phyloP scores from a whole-genome alignment of 169 alveolate genomes.

The Ichthyophthirius multifiliis region DNA sequence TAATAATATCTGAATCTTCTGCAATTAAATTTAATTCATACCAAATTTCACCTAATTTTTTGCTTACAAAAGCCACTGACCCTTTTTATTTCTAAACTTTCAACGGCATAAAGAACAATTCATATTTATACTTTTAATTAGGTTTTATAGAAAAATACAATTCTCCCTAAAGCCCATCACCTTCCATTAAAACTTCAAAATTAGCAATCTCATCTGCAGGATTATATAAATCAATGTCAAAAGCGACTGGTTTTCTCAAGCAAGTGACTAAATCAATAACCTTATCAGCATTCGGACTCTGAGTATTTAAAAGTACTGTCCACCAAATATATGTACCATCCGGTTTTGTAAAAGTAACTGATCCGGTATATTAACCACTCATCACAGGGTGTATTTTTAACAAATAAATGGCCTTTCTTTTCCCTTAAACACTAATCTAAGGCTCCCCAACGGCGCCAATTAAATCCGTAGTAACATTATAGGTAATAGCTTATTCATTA shows the following conservation, averaged over 20 bases:
- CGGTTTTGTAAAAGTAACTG: conserved; percentile 67
- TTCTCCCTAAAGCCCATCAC: conserved; percentile 87
- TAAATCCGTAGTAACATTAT: conserved; percentile 85
- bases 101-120: conserved; percentile 86
- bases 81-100: conserved; percentile 83
- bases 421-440: conserved; percentile 28
- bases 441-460: conserved; percentile 44
- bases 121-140: conserved; percentile 73
- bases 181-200: conserved; percentile 84
- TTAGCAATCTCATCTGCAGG: conserved; percentile 83
- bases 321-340: conserved; percentile 33
- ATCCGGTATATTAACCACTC: conserved; percentile 84
- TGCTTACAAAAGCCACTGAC: conserved; percentile 74
- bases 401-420: conserved; percentile 40
- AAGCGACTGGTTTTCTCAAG: conserved; percentile 87
- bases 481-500: conserved; percentile 51
- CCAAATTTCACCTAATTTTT: conserved; percentile 84
- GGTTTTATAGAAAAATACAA: conserved; percentile 52
- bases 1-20: conserved; percentile 75
- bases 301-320: conserved; percentile 38
- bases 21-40: conserved; percentile 72
- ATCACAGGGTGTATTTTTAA: conserved; percentile 76
- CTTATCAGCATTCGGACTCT: conserved; percentile 28
- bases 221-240: conserved; percentile 85
- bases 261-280: conserved; percentile 59